A percentile compares a stretch with the other conserved stretches of the same genome.
These are phyloP conservation scores for Colletotrichum musicola DNA, from an alignment of 2,329 filamentous ascomycete species.

Conservation along the genomic window DNA sequence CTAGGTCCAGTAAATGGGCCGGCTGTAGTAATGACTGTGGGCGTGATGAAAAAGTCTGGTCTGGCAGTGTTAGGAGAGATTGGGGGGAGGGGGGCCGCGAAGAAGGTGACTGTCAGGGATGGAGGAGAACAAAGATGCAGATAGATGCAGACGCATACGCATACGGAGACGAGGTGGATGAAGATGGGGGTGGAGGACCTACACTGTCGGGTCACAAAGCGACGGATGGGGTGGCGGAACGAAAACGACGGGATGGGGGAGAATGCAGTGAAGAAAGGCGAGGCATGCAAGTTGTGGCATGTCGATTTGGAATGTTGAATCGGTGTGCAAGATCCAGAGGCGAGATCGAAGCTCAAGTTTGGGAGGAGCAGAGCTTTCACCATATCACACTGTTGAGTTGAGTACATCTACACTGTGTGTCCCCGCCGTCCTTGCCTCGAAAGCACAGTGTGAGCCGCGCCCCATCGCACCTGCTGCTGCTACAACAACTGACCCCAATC, in stretches of 20 bases:
- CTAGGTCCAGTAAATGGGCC: conserved; percentile 23
- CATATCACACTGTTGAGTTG: too few relatives aligned
- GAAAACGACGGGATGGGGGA: background rate
- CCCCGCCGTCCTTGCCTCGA: too few relatives aligned
- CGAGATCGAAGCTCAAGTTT: background rate
- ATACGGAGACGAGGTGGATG: conserved; percentile 9
- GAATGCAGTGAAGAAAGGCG: background rate
- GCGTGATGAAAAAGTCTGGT: background rate
- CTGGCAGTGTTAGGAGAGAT: background rate
- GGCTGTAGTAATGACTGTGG: conserved; percentile 10
- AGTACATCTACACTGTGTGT: too few relatives aligned
- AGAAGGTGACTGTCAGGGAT: conserved; percentile 1
- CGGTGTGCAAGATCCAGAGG: background rate
- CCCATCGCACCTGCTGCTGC: too few relatives aligned
- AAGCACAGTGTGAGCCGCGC: too few relatives aligned
- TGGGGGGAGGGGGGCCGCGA: conserved; percentile 4
- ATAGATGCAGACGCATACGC: background rate
- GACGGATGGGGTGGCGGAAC: background rate
- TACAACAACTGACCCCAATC: too few relatives aligned
- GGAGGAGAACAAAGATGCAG: too few relatives aligned
- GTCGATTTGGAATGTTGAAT: background rate
- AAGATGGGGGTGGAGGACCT: too few relatives aligned
- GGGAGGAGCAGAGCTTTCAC: background rate
- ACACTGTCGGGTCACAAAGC: background rate
- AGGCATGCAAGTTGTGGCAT: background rate